Base-by-base conservation (phyloP, 768 basidiomycete genomes). In the Calvatia gigantea region DNA sequence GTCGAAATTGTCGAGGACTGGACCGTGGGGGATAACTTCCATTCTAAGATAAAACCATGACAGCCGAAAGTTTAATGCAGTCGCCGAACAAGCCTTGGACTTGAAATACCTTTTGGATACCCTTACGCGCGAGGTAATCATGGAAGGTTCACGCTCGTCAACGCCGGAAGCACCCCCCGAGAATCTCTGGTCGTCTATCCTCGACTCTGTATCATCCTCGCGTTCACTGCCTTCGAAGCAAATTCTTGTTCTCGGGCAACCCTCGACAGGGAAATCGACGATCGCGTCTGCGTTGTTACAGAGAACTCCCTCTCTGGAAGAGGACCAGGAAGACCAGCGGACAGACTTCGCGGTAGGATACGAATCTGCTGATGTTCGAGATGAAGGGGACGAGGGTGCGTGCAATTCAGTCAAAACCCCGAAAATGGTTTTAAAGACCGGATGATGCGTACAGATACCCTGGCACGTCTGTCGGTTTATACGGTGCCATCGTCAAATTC, bases 321-420 rank as follows among this genome's bases (percentile, higher is more conserved):
- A 81, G 54, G 73, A 70, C 44, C 81, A 81, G 60, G 82, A 84
- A 59, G 82, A 84, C 57, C 76, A 81, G 43, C 77, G 78, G 53
- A 74, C 75, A 6, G 91, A 94, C 62, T 88, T 95, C 70, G 91
- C 93, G 0, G 68, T 98, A 61, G 94, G 94, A 35, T 98, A 95
- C 66, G 90, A 95, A 62, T 96, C 92, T 80, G 80, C 91, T 3
- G 91, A 97, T 65, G 82, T 97, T 25, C 77, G 86, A 49, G 94
- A 98, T 63, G 95, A 97, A 25, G 94, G 85, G 3, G 95, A 97
- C 65, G 94, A 97, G 84, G 95, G 95, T 87, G 57, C 58, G 84
- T 70, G 21, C 7, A 33, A 17, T 9, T 38, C 9, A 53, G 23
- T 49, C 38, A 23, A 38, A 14, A 7, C 39, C 1, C 25, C 14